Conservation (phyloP, 495 filamentous ascomycete genomes). For the Aspergillus sclerotiicarbonarius region DNA sequence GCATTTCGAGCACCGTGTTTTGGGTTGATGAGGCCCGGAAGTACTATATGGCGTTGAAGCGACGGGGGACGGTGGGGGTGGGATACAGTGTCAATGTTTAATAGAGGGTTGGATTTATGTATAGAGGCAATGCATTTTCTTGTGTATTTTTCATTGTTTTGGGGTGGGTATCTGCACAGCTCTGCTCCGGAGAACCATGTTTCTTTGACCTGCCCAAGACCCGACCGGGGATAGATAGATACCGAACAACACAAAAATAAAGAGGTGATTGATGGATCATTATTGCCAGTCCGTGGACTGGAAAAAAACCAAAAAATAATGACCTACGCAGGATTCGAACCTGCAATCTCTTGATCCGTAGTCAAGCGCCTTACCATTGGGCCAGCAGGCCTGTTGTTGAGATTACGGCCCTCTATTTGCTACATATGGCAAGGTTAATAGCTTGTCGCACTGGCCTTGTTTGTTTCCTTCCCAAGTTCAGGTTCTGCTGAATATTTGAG, state of each 20-base stretch:
- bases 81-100: constrained; percentile 48
- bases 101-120: constrained; percentile 11
- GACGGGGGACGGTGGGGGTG: constrained; percentile 34
- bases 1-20: constrained; percentile 83
- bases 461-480: too few species aligned
- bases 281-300: too few species aligned
- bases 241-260: too few species aligned
- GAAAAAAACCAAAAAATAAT: constrained; percentile 8
- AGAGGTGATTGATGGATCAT: too few species aligned
- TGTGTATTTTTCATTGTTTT: background rate
- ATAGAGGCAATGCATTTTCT: constrained; percentile 7
- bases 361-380: constrained; percentile 74
- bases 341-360: constrained; percentile 67
- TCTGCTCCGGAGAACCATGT: too few species aligned
- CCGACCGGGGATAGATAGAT: background rate
- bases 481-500: too few species aligned
- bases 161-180: background rate
- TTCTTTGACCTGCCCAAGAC: too few species aligned
- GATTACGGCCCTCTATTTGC: background rate
- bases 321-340: constrained; percentile 47
- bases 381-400: constrained; percentile 44
- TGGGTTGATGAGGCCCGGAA: constrained; percentile 93
- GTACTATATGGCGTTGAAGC: constrained; percentile 44
- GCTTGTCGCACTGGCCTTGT: too few species aligned
- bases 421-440: background rate